Conservation (phyloP, 1,284 basidiomycete species). For the Tilletiaria anomala region DNA sequence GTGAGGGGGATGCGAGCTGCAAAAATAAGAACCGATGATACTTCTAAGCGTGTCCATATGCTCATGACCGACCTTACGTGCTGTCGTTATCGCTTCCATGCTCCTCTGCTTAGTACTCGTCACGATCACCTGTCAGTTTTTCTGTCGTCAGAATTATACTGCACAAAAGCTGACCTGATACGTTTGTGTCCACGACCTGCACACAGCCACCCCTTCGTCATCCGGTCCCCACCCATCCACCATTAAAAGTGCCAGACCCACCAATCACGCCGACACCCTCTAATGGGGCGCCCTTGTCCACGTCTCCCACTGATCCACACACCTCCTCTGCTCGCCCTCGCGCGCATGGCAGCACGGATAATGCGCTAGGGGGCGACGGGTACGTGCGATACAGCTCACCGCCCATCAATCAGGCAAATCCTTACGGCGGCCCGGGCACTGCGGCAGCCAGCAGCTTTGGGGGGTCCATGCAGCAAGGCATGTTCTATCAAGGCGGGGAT, state of each 20-base stretch:
- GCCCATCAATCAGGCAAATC: background rate
- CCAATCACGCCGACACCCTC: slow-evolving; percentile 1
- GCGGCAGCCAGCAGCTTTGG: background rate
- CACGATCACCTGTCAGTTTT: no score
- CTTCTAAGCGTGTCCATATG: no score
- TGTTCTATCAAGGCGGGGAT: background rate
- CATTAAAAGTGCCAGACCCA: slow-evolving; percentile 8
- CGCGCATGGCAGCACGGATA: background rate
- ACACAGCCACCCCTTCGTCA: slow-evolving; percentile 34
- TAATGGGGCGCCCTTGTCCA: background rate
- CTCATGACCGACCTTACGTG: no score
- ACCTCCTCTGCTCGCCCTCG: slow-evolving; percentile 5
- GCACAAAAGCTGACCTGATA: no score
- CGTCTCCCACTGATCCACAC: slow-evolving; percentile 4
- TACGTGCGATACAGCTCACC: slow-evolving; percentile 2
- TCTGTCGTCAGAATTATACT: no score
- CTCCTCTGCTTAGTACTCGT: no score
- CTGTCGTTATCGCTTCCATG: no score
- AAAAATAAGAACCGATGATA: no score
- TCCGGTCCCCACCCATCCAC: slow-evolving; percentile 36
- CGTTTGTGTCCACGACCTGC: no score
- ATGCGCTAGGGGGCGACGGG: no score
- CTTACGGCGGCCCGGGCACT: background rate
- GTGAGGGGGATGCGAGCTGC: no score
- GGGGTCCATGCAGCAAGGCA: background rate